Percentiles rank a stretch among this genome's conserved stretches.
Conservation (phyloP, 768 basidiomycete genomes). For the Rhodosporidiobolus odoratus region DNA sequence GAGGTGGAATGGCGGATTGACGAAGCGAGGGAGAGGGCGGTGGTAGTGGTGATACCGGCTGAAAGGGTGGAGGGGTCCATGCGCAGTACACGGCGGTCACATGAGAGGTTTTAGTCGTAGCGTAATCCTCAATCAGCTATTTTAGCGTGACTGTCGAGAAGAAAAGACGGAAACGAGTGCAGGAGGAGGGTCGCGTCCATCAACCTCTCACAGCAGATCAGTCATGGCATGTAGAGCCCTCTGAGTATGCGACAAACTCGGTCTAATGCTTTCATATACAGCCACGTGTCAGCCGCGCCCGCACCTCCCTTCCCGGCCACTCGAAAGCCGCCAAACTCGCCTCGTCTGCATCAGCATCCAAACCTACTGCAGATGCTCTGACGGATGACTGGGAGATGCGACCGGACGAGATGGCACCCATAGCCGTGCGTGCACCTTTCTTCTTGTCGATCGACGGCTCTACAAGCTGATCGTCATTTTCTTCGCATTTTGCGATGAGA, state of each 20-base stretch:
- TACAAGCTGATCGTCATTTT: not conserved
- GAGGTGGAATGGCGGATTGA: constrained; percentile 11
- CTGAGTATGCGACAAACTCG: not conserved
- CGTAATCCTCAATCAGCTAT: not conserved
- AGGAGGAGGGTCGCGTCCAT: no score
- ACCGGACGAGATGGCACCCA: not conserved
- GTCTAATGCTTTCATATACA: not conserved
- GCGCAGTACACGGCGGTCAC: not conserved
- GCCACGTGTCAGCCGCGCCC: constrained; percentile 24
- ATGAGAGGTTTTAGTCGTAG: no score
- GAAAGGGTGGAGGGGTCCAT: constrained; percentile 17
- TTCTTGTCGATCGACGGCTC: not conserved
- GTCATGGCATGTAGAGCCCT: not conserved
- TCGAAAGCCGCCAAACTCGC: constrained; percentile 1
- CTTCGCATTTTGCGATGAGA: not conserved
- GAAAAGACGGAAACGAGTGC: not conserved
- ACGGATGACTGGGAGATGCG: constrained; percentile 24
- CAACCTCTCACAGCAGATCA: no score
- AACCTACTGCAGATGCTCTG: constrained; percentile 13
- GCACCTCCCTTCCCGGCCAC: constrained; percentile 35
- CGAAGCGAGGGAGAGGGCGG: constrained; percentile 16
- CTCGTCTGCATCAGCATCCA: not conserved
- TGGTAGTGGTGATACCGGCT: not conserved
- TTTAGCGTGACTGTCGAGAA: not conserved
- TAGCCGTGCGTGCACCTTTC: not conserved